Evolutionary conservation across 768 basidiomycete genomes (phyloP), one percentile per base, ranked within the genome.

Genomic region (Podaxis mareebaensis): DNA sequence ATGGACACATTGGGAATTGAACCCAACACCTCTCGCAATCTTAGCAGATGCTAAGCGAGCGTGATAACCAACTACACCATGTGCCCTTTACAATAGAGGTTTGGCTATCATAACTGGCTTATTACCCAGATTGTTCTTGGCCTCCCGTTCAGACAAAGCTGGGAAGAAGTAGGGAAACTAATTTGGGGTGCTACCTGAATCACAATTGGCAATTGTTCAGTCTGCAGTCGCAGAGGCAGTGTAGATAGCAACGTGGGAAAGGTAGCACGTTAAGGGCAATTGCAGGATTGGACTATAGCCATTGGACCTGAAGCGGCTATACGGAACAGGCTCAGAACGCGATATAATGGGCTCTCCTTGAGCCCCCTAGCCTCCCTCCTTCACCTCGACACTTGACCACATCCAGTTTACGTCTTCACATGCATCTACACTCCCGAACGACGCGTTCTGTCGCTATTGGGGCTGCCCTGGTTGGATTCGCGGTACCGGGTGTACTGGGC

Each of bases 61-160:
- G 64, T 64, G 64, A 64, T 64, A 64, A 64, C 64, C 64, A 64
- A 64, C 64, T 64, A 64, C 64, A 64, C 64, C 64, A 64, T 64
- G 64, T 64, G 64, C 64, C 64, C 64, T 20, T 15, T 53, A 20
- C 1, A 13, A 38, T 5, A 26, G 7, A n/a, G 13, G 1, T 2
- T 20, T 7, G 2, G n/a, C 10, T 26, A 3, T 7, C 1, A 1
- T 0, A 4, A 39, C 5, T 4, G 22, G 39, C 39, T 30, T 8
- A 11, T 3, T 3, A 28, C 10, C 12, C 24, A 1, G n/a, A 3
- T 46, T 46, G 1, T 3, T 17, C 17, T 42, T 42, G 1, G 30
- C 8, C 30, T 8, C 30, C 0, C 2, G 30, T 33, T 33, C 7
- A 33, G 30, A 74, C 67, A 30, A 73, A 59, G 4, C 72, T 74